A percentile compares a stretch with the other conserved stretches of the same genome.
Conservation (phyloP, 2,329 filamentous ascomycete genomes). For the Zarea fungicola region DNA sequence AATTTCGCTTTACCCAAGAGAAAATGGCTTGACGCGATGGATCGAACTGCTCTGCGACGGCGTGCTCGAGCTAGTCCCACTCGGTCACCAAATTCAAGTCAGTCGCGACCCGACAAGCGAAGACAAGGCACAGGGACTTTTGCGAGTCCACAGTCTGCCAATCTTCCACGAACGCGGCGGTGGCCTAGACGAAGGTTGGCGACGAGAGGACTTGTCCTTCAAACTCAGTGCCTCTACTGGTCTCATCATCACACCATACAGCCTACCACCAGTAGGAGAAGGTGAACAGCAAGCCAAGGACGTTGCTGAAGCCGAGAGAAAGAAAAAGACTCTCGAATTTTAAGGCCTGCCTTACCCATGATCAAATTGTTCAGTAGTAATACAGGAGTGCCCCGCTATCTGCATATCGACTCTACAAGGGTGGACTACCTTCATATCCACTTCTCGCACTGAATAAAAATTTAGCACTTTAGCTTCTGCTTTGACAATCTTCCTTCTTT, state of each 20-base stretch:
- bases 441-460: constrained; percentile 9
- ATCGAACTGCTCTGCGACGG: constrained; percentile 81
- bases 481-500: background rate
- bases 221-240: constrained; percentile 74
- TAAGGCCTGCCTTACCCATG: constrained; percentile 27
- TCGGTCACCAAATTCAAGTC: constrained; percentile 53
- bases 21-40: constrained; percentile 73
- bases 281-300: constrained; percentile 42
- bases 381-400: constrained; percentile 14
- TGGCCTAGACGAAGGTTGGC: constrained; percentile 60
- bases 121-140: constrained; percentile 70
- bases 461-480: background rate
- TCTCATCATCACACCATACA: constrained; percentile 82
- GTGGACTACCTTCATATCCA: constrained; percentile 7
- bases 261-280: constrained; percentile 78
- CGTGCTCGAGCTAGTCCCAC: constrained; percentile 74
- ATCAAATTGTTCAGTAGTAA: background rate
- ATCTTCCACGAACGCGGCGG: constrained; percentile 85
- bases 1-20: constrained; percentile 71
- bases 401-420: constrained; percentile 13
- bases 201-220: constrained; percentile 85
- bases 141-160: constrained; percentile 77
- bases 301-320: constrained; percentile 42
- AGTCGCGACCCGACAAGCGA: constrained; percentile 56
- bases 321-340: constrained; percentile 67